Conservation (phyloP, 1,139 yeast genomes). For the Taphrina betulina region DNA sequence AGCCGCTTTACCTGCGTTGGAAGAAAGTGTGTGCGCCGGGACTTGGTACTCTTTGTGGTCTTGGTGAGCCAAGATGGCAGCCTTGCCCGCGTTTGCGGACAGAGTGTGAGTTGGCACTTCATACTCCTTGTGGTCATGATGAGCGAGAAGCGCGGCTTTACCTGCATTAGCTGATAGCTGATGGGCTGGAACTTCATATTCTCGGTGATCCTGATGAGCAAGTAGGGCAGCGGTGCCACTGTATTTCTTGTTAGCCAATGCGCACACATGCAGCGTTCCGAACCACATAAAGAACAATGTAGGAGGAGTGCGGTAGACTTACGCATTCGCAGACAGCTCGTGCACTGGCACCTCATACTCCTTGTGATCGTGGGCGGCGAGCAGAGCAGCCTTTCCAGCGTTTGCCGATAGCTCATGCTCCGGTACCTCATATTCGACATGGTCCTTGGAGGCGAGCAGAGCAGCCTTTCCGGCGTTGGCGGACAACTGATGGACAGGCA, state of each 20-base stretch:
- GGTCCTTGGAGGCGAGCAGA: slow-evolving; percentile 21
- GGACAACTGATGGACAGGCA: slow-evolving; percentile 24
- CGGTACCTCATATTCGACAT: slow-evolving; percentile 21
- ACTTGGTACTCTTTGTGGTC: slow-evolving; percentile 20
- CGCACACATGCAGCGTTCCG: too few relatives aligned
- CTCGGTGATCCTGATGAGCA: slow-evolving; percentile 12
- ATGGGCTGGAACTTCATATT: slow-evolving; percentile 22
- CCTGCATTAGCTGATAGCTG: slow-evolving; percentile 22
- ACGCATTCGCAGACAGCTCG: slow-evolving; percentile 26
- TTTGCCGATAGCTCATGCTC: slow-evolving; percentile 25
- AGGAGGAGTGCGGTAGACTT: neutral
- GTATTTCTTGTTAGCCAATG: neutral
- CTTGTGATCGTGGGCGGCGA: slow-evolving; percentile 16
- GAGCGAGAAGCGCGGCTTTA: slow-evolving; percentile 23
- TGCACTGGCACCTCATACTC: slow-evolving; percentile 28
- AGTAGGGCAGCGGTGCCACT: slow-evolving; percentile 29
- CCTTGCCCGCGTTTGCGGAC: slow-evolving; percentile 30
- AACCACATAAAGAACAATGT: neutral
- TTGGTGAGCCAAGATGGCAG: slow-evolving; percentile 27
- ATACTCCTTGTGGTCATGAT: slow-evolving; percentile 19
- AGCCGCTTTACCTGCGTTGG: slow-evolving; percentile 30
- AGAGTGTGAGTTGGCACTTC: slow-evolving; percentile 22
- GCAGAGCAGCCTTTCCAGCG: slow-evolving; percentile 26
- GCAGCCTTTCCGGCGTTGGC: slow-evolving; percentile 28
- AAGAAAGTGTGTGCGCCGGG: slow-evolving; percentile 22